These are phyloP conservation scores for Paramecium biaurelia DNA, from an alignment of 73 alveolate species.

Conservation along the genomic window DNA sequence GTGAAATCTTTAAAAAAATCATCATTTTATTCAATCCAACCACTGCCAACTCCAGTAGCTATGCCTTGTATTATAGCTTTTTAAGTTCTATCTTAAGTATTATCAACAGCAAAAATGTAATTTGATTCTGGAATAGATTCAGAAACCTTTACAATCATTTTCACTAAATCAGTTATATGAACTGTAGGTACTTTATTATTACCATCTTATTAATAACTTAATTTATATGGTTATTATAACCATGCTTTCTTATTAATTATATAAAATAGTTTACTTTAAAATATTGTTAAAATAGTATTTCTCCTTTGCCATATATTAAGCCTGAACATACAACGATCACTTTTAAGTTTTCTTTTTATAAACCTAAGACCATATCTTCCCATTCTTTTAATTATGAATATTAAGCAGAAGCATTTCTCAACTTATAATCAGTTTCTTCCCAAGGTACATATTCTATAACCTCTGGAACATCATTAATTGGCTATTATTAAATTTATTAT, in stretches of 20 bases:
- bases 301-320: slow-evolving; percentile 96
- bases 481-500: background rate
- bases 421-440: slow-evolving; percentile 81
- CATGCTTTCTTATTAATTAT: slow-evolving; percentile 70
- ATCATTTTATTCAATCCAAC: slow-evolving; percentile 66
- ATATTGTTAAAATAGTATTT: slow-evolving; percentile 72
- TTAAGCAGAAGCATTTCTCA: slow-evolving; percentile 83
- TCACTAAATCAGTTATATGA: slow-evolving; percentile 93
- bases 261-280: slow-evolving; percentile 55
- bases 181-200: slow-evolving; percentile 90
- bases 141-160: slow-evolving; percentile 79
- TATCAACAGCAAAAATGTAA: slow-evolving; percentile 93
- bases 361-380: slow-evolving; percentile 88
- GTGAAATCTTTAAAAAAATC: slow-evolving; percentile 75
- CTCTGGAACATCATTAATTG: slow-evolving; percentile 55
- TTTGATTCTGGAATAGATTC: slow-evolving; percentile 82
- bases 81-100: slow-evolving; percentile 84
- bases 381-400: slow-evolving; percentile 82
- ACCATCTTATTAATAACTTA: slow-evolving; percentile 39
- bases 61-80: slow-evolving; percentile 82
- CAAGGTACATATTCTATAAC: slow-evolving; percentile 68
- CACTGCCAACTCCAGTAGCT: slow-evolving; percentile 92
- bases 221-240: slow-evolving; percentile 72
- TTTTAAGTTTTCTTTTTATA: slow-evolving; percentile 82
- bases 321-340: slow-evolving; percentile 95